Base-by-base conservation (phyloP, 257 asterid genomes). In the Solanum pennellii region DNA sequence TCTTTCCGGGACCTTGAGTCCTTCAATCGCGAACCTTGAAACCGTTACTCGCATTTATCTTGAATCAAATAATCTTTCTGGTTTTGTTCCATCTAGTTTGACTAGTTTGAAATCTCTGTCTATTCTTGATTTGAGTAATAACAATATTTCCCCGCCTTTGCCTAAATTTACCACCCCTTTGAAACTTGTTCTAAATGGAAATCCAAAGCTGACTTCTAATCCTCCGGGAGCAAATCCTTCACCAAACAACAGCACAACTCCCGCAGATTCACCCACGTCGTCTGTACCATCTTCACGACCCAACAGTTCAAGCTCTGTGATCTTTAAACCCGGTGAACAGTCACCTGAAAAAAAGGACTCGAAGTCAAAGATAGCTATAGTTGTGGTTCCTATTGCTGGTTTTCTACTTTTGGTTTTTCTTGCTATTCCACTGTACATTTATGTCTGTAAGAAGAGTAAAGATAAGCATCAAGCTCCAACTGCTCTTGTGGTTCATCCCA, bases 401-500 rank as follows among this genome's bases (percentile, higher is more conserved):
- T 93, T 91, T 75, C 92, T 91, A 1, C 59, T 92, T 76, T 88
- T 96, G 23, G 83, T 92, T 56, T 90, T 89, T 88, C 90, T 96
- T 85, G 88, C 87, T 3, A 65, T 94, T 83, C 94, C 95, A 5
- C 65, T 93, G n/a, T 90, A 92, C 29, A 31, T 95, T 89, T 93
- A 90, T 89, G 72, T 89, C 47, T 90, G 91, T 87, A 95, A 90
- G 91, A 92, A 85, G 93, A 93, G 92, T 47, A 92, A 87, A 42
- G 88, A 77, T 4, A 41, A 83, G 6, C 65, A 52, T 71, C 91
- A 69, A 52, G 66, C 91, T 83, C 92, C 95, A 25, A 89, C 90
- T 88, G 92, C 96, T 73, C 87, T 96, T 23, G 98, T 94, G 88
- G 86, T 95, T 88, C 98, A 95, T 89, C 99, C 99, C 13, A 86